Evolutionary conservation across 2,329 filamentous ascomycete species (phyloP).

Genomic region (Exserohilum turcica): DNA sequence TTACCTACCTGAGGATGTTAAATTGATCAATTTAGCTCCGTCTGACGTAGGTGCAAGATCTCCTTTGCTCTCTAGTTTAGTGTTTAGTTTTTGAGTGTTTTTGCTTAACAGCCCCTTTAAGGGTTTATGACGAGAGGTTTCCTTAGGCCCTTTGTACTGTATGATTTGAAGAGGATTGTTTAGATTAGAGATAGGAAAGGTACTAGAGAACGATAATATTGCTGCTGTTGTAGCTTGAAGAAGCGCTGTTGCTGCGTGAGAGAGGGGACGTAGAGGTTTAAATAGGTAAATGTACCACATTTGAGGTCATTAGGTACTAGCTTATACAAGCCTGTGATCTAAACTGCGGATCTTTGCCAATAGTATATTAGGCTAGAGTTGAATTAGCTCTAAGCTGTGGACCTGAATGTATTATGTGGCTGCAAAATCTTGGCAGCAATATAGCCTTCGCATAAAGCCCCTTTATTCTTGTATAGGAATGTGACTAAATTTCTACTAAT

Average conservation of each 20-base stretch:
- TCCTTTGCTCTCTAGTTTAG: slow-evolving; percentile 7
- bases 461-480: slow-evolving; percentile 4
- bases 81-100: slow-evolving; percentile 10
- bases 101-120: slow-evolving; percentile 8
- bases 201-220: slow-evolving; percentile 10
- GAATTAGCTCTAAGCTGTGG: slow-evolving; percentile 10
- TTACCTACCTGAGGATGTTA: slow-evolving; percentile 17
- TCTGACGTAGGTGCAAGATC: slow-evolving; percentile 10
- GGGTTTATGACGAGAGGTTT: slow-evolving; percentile 9
- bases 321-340: slow-evolving; percentile 5
- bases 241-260: slow-evolving; percentile 6
- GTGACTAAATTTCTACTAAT: slow-evolving; percentile 9
- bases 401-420: slow-evolving; percentile 1
- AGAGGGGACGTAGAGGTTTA: slow-evolving; percentile 15
- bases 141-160: slow-evolving; percentile 11
- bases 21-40: slow-evolving; percentile 13
- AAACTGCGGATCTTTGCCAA: slow-evolving; percentile 10
- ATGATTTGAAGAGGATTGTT: slow-evolving; percentile 12
- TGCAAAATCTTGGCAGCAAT: slow-evolving; percentile 11
- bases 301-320: slow-evolving; percentile 9
- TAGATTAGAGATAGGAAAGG: slow-evolving; percentile 2
- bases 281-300: slow-evolving; percentile 14
- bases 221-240: slow-evolving; percentile 11
- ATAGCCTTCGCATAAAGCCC: slow-evolving; percentile 16
- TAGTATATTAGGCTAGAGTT: slow-evolving; percentile 6